Percentiles rank a stretch among this genome's conserved stretches.
Evolutionary conservation across 192 early-diverging fungal species (phyloP).

Genomic region (Chytriomyces sp.): DNA sequence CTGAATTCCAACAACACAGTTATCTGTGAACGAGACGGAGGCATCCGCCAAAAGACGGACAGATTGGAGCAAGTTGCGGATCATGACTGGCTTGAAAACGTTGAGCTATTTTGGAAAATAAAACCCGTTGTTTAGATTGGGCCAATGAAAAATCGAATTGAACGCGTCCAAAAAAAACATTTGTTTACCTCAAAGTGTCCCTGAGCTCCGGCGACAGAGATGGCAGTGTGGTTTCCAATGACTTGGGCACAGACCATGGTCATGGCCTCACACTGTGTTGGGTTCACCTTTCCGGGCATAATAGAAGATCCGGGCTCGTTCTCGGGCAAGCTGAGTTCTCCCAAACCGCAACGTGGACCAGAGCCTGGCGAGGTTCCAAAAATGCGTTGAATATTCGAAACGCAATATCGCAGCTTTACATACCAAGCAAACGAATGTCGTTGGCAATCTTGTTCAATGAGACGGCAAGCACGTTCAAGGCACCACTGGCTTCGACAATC

Average conservation of each 20-base stretch:
- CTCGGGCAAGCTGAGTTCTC: slow-evolving; percentile 94
- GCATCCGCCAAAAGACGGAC: slow-evolving; percentile 87
- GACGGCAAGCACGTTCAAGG: slow-evolving; percentile 91
- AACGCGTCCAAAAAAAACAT: not conserved
- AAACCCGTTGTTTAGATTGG: not conserved
- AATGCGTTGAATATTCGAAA: slow-evolving; percentile 26
- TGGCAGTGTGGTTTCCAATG: slow-evolving; percentile 97
- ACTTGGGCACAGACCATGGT: slow-evolving; percentile 99
- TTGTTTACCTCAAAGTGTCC: slow-evolving; percentile 89
- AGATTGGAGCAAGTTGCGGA: slow-evolving; percentile 96
- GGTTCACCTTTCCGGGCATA: slow-evolving; percentile 99
- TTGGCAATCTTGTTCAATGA: slow-evolving; percentile 99
- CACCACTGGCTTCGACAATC: slow-evolving; percentile 93
- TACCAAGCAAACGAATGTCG: slow-evolving; percentile 91
- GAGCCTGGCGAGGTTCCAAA: slow-evolving; percentile 83
- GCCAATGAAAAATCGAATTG: not conserved
- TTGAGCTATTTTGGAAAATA: slow-evolving; percentile 68
- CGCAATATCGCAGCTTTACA: too few relatives aligned
- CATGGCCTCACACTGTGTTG: slow-evolving; percentile 99
- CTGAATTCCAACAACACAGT: slow-evolving; percentile 94
- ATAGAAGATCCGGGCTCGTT: slow-evolving; percentile 99
- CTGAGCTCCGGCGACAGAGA: slow-evolving; percentile 90
- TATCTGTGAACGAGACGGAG: slow-evolving; percentile 88
- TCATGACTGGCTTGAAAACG: slow-evolving; percentile 99
- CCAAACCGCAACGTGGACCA: slow-evolving; percentile 97